A percentile compares a stretch with the other conserved stretches of the same genome.
phyloP scores from a whole-genome alignment of 352 stramenopile genomes.

The Pythium biforme region DNA sequence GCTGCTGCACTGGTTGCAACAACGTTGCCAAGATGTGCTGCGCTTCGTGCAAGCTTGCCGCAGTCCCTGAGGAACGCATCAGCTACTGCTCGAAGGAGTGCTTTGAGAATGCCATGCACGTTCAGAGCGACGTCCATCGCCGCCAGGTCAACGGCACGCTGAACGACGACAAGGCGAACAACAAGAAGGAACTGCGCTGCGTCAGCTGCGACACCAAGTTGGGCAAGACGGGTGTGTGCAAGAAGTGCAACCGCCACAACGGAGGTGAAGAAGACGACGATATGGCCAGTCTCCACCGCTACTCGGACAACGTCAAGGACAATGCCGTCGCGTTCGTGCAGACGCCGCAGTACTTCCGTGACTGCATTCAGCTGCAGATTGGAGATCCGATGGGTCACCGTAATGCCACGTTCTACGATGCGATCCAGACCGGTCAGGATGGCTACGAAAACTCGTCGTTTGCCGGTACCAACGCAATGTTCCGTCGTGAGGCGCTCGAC shows the following conservation, averaged over 20 bases:
- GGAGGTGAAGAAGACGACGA: slow-evolving; percentile 21
- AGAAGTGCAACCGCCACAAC: slow-evolving; percentile 34
- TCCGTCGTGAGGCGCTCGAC: slow-evolving; percentile 47
- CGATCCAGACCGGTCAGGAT: slow-evolving; percentile 45
- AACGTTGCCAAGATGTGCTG: slow-evolving; percentile 47
- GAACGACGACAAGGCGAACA: slow-evolving; percentile 22
- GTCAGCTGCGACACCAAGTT: slow-evolving; percentile 33
- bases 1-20: slow-evolving; percentile 42
- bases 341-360: slow-evolving; percentile 48
- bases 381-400: slow-evolving; percentile 44
- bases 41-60: slow-evolving; percentile 44
- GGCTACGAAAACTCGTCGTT: slow-evolving; percentile 47
- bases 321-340: slow-evolving; percentile 50
- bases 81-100: slow-evolving; percentile 52
- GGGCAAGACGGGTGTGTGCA: slow-evolving; percentile 31
- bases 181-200: slow-evolving; percentile 39
- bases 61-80: slow-evolving; percentile 43
- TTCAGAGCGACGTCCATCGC: slow-evolving; percentile 36
- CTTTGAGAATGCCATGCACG: slow-evolving; percentile 52
- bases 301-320: slow-evolving; percentile 41
- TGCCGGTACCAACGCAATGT: slow-evolving; percentile 53
- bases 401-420: slow-evolving; percentile 50
- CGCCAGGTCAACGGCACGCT: slow-evolving; percentile 46
- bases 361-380: slow-evolving; percentile 43
- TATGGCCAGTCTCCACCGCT: slow-evolving; percentile 27